These are phyloP conservation scores for Wickerhamomyces chaumierensis DNA, from an alignment of 805 yeast genomes.

Conservation along the genomic window DNA sequence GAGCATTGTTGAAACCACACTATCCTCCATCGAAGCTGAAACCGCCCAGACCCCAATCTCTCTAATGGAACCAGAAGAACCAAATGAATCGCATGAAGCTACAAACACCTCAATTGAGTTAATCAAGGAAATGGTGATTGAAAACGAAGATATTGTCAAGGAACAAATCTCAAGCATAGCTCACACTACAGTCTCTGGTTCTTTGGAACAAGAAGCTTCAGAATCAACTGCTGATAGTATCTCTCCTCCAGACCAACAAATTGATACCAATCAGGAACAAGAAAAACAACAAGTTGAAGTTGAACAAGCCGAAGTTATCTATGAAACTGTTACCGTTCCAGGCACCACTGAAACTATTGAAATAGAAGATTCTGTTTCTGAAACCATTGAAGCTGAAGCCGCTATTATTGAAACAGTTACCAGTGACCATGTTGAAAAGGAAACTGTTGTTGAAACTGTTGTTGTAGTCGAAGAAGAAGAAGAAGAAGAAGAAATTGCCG, in stretches of 20 bases:
- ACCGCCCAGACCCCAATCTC: neutral
- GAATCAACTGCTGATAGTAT: slow-evolving; percentile 1
- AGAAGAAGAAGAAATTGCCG: neutral
- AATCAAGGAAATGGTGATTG: slow-evolving; percentile 7
- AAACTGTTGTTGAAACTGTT: too few species aligned
- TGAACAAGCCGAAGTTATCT: slow-evolving; percentile 2
- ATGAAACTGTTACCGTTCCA: too few species aligned
- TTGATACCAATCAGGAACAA: too few species aligned
- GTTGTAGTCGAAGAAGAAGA: neutral
- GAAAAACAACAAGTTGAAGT: neutral
- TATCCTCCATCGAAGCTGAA: neutral
- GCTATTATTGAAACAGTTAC: neutral
- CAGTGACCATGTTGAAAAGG: too few species aligned
- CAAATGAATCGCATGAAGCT: neutral
- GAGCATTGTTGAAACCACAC: too few species aligned
- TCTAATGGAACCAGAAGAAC: neutral
- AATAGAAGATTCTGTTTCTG: too few species aligned
- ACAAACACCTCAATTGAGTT: slow-evolving; percentile 3
- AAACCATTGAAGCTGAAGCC: neutral
- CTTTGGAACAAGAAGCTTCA: slow-evolving; percentile 2
- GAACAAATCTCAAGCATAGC: slow-evolving; percentile 6
- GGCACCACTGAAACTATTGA: too few species aligned
- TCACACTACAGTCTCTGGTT: neutral
- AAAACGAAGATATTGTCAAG: slow-evolving; percentile 15
- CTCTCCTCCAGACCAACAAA: neutral